These are phyloP conservation scores for Anastatica hierochuntica DNA, from an alignment of 345 rosid species.

Conservation along the genomic window DNA sequence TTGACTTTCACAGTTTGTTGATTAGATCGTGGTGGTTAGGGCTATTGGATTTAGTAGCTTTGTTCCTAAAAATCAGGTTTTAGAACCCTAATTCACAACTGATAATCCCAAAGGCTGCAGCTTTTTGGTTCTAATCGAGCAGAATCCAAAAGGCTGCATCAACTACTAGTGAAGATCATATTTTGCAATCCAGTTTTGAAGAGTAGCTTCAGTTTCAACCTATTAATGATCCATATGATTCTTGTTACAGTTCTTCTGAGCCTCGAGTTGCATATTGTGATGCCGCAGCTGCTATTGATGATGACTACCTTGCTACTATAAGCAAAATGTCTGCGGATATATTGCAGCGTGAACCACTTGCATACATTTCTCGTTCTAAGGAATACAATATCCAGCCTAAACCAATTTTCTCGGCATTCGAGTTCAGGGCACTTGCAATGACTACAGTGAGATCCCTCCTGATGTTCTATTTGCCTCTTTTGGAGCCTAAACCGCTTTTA, in stretches of 20 bases:
- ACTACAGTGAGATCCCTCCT: slow-evolving; percentile 82
- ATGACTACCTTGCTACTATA: slow-evolving; percentile 41
- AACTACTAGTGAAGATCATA: neutral
- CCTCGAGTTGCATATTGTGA: slow-evolving; percentile 76
- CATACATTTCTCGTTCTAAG: slow-evolving; percentile 41
- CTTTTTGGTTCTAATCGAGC: neutral
- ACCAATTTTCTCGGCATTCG: slow-evolving; percentile 80
- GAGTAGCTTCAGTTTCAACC: neutral
- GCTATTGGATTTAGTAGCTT: slow-evolving; percentile 1
- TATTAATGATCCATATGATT: slow-evolving; percentile 10
- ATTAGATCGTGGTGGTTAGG: slow-evolving; percentile 1
- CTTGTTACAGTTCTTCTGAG: slow-evolving; percentile 39
- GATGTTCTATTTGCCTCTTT: slow-evolving; percentile 73
- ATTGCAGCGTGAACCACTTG: slow-evolving; percentile 35
- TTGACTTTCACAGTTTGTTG: slow-evolving; percentile 5
- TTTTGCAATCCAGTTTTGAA: neutral
- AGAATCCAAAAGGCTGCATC: neutral
- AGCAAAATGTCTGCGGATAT: slow-evolving; percentile 33
- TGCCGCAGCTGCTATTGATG: slow-evolving; percentile 56
- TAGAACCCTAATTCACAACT: neutral
- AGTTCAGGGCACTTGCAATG: slow-evolving; percentile 61
- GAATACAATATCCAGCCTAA: slow-evolving; percentile 63
- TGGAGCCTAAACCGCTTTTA: slow-evolving; percentile 52
- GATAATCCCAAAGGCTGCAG: neutral
- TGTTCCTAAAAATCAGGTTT: slow-evolving; percentile 3